Percentiles rank a stretch among this genome's conserved stretches.
phyloP scores from a whole-genome alignment of 108 stramenopile genomes.

The Cyclotella sp. region DNA sequence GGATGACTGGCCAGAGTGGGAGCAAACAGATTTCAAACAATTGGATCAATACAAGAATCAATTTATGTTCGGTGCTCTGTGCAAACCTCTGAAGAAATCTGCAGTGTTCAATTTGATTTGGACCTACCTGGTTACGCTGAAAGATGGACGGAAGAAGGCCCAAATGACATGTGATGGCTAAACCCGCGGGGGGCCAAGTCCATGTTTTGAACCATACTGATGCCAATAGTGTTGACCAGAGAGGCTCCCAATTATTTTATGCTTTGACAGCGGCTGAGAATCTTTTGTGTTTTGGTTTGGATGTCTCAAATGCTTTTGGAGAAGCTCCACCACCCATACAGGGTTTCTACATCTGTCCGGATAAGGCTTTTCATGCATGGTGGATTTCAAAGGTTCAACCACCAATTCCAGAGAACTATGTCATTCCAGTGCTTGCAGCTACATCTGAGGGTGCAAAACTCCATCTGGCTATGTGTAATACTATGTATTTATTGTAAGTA shows the following conservation, averaged over 20 bases:
- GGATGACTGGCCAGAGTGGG: neutral
- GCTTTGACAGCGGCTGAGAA: constrained; percentile 1
- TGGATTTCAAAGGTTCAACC: neutral
- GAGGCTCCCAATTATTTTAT: too few species aligned
- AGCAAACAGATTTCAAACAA: neutral
- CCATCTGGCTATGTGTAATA: too few species aligned
- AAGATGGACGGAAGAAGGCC: neutral
- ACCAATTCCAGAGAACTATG: neutral
- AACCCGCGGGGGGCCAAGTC: neutral
- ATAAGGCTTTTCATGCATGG: constrained; percentile 5
- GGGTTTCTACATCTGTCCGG: too few species aligned
- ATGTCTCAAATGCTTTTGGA: too few species aligned
- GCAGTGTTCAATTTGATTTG: neutral
- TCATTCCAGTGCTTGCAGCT: constrained; percentile 6
- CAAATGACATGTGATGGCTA: too few species aligned
- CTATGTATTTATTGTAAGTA: too few species aligned
- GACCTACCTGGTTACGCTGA: neutral
- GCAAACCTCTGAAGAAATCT: neutral
- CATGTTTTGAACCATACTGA: too few species aligned
- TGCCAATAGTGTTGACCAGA: too few species aligned
- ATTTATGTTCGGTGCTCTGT: neutral
- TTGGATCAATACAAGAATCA: constrained; percentile 1
- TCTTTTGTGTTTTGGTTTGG: neutral
- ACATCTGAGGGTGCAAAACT: too few species aligned
- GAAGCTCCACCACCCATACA: too few species aligned